A percentile compares a stretch with the other conserved stretches of the same genome.
These are phyloP conservation scores for Alternaria triticimaculans DNA, from an alignment of 2,329 filamentous ascomycete species.

Conservation along the genomic window DNA sequence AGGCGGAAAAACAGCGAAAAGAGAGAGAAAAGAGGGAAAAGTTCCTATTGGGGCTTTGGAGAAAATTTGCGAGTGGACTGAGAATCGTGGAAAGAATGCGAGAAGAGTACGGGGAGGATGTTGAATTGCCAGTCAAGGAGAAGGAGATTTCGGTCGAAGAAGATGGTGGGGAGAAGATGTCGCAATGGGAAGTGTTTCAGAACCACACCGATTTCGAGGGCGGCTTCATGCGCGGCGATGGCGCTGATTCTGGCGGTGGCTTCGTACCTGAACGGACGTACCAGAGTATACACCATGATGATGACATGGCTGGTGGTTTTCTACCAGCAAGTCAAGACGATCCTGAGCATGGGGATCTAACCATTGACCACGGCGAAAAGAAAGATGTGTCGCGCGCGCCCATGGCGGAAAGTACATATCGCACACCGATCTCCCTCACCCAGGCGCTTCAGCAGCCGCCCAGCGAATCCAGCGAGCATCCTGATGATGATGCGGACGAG, in stretches of 20 bases:
- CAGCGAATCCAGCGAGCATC: constrained; percentile 3
- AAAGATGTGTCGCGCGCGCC: neutral
- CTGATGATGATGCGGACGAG: neutral
- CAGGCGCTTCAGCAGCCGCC: constrained; percentile 33
- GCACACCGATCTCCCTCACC: constrained; percentile 47
- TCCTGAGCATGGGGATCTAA: constrained; percentile 38
- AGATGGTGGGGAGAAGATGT: constrained; percentile 62
- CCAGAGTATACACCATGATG: constrained; percentile 14
- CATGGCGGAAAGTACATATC: constrained; percentile 22
- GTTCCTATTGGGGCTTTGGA: constrained; percentile 77
- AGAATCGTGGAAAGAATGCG: constrained; percentile 66
- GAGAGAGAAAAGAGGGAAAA: constrained; percentile 85
- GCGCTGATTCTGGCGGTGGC: constrained; percentile 11
- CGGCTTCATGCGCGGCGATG: constrained; percentile 49
- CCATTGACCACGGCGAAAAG: constrained; percentile 42
- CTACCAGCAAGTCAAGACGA: constrained; percentile 47
- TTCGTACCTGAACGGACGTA: constrained; percentile 23
- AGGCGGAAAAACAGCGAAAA: constrained; percentile 75
- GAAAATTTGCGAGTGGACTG: constrained; percentile 84
- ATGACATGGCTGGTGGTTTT: constrained; percentile 46
- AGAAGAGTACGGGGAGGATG: constrained; percentile 41
- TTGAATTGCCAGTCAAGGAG: constrained; percentile 70
- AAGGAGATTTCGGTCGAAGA: constrained; percentile 44
- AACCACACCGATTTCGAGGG: constrained; percentile 48
- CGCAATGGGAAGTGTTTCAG: constrained; percentile 45